Base-by-base conservation (phyloP, 208 protist species). In the Trypanosoma conorhini region DNA sequence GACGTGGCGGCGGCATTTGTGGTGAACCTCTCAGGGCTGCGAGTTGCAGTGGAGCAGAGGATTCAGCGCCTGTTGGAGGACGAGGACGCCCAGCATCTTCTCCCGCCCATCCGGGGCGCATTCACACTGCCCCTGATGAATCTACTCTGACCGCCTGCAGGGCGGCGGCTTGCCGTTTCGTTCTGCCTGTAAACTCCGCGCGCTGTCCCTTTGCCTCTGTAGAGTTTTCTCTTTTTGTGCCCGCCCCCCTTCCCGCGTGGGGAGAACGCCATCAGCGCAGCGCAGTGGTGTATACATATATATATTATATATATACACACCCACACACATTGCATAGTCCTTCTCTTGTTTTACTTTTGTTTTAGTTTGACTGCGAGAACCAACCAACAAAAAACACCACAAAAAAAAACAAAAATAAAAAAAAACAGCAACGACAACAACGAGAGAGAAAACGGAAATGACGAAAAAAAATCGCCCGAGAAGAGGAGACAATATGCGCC, bases 1-100 rank as follows among this genome's bases (percentile, higher is more conserved):
- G 86, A 93, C 67, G 69, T 93, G 42, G 88, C 87, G 9, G 88
- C 84, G 0, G 83, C 80, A 1, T 90, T 96, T 81, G 81, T 83
- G 22, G 62, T 94, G 42, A 89, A 89, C 62, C 33, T 92, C 40
- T 66, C 74, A 19, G 82, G 88, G 60, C 52, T 94, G 68, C 86
- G 74, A 38, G 79, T 73, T 0, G 81, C 66, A 28, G 83, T 89
- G 74, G 83, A 90, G 63, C 67, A 72, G 55, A 74, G 57, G 35
- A 63, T 93, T 50, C 81, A 85, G 57, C 67, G 71, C 8, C 88
- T 83, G 62, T 65, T 94, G 30, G 50, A 51, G 40, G 82, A 91
- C 26, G 75, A 80, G 40, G 72, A 75, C 4, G 71, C 80, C 15
- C 87, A 92, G 56, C 68, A 69, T 30, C 68, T 91, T 44, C 59